phyloP scores from a whole-genome alignment of 352 stramenopile genomes.

The Phytopythium oedochilum region DNA sequence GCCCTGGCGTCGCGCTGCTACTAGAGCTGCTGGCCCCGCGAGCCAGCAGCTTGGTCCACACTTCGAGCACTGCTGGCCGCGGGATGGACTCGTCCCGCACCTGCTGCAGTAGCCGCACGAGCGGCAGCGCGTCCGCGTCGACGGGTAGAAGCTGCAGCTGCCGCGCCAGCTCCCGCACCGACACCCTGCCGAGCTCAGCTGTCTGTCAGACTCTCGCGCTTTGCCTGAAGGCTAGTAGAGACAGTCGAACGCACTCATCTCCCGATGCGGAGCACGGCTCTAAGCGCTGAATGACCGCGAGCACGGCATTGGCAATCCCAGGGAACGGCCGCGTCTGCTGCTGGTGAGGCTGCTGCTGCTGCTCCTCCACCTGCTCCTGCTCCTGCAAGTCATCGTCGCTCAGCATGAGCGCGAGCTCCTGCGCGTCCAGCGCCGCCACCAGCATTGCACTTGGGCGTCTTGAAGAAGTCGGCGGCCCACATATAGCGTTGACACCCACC shows the following conservation, averaged over 20 bases:
- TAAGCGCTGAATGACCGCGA: conserved; percentile 33
- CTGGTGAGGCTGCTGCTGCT: conserved; percentile 9
- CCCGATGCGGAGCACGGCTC: conserved; percentile 15
- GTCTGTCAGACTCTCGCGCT: neutral
- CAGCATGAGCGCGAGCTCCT: conserved; percentile 34
- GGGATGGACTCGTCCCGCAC: conserved; percentile 45
- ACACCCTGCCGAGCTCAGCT: conserved; percentile 17
- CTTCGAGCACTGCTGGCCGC: conserved; percentile 39
- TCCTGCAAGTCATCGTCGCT: conserved; percentile 28
- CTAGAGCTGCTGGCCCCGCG: neutral
- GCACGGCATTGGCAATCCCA: conserved; percentile 20
- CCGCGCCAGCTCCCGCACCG: conserved; percentile 24
- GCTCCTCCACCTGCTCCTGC: conserved; percentile 3
- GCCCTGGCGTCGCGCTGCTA: neutral
- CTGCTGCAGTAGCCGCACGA: conserved; percentile 46
- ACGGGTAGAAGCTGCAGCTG: conserved; percentile 27
- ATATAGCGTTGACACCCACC: neutral
- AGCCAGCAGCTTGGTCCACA: conserved; percentile 42
- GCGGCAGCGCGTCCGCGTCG: conserved; percentile 23
- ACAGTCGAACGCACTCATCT: conserved; percentile 31
- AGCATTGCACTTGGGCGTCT: neutral
- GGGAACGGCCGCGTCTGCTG: neutral
- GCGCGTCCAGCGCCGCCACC: conserved; percentile 11
- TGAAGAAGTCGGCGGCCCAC: neutral
- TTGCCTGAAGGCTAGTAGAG: neutral